Conservation (phyloP, 2,329 filamentous ascomycete species). For the Parastagonospora avenae region DNA sequence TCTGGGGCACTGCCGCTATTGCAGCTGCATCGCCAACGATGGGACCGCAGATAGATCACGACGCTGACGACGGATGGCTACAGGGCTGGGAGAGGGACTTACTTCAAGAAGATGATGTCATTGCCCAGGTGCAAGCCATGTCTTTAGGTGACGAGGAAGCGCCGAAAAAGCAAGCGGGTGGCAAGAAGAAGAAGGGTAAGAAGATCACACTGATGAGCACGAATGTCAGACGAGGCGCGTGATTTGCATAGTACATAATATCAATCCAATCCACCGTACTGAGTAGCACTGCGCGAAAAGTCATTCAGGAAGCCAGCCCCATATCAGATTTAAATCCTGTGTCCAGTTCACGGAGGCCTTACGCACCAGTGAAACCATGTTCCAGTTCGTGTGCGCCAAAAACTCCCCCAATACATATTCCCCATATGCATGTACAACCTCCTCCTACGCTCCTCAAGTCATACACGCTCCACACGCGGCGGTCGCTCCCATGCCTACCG, state of each 20-base stretch:
- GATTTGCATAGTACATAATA: conserved; percentile 16
- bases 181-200: conserved; percentile 69
- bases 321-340: neutral
- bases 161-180: conserved; percentile 44
- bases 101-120: conserved; percentile 61
- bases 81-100: conserved; percentile 82
- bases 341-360: neutral
- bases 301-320: conserved; percentile 13
- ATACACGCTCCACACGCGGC: conserved; percentile 40
- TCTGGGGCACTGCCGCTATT: conserved; percentile 87
- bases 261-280: conserved; percentile 14
- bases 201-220: conserved; percentile 74
- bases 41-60: conserved; percentile 46
- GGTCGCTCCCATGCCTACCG: conserved; percentile 32
- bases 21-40: conserved; percentile 62
- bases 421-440: neutral
- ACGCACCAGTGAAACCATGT: too few species aligned
- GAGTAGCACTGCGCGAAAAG: conserved; percentile 35
- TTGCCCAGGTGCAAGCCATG: conserved; percentile 55
- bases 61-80: conserved; percentile 80
- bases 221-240: conserved; percentile 62
- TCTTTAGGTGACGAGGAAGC: conserved; percentile 38
- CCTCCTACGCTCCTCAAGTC: conserved; percentile 11
- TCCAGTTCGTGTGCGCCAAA: too few species aligned
- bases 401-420: neutral